Conservation (phyloP, 192 early-diverging fungal species). For the Backusella tarrabulga region DNA sequence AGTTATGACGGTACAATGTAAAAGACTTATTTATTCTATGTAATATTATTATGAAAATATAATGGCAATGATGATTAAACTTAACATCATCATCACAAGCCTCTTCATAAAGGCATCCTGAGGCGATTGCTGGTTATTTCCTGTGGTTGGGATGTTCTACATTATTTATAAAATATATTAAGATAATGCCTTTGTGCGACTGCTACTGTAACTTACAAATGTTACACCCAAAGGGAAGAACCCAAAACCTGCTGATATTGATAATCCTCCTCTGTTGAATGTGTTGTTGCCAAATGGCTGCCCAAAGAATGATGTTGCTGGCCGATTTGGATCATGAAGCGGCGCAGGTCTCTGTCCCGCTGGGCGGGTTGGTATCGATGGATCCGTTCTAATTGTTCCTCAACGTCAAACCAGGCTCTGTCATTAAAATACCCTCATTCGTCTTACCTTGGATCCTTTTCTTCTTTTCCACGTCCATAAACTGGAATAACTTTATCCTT, state of each 20-base stretch:
- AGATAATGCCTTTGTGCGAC: background rate
- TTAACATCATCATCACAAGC: conserved; percentile 79
- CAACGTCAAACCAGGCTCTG: background rate
- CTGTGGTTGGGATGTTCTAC: conserved; percentile 22
- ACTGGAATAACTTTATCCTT: conserved; percentile 83
- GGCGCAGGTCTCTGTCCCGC: conserved; percentile 75
- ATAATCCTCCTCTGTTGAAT: conserved; percentile 47
- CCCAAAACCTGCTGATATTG: conserved; percentile 67
- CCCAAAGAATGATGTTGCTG: conserved; percentile 42
- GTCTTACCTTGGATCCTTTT: conserved; percentile 67
- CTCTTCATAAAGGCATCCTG: conserved; percentile 82
- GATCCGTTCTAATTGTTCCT: conserved; percentile 19
- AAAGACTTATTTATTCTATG: conserved; percentile 21
- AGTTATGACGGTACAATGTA: conserved; percentile 18
- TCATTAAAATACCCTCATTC: background rate
- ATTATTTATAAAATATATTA: background rate
- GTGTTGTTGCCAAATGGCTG: conserved; percentile 17
- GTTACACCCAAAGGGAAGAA: conserved; percentile 73
- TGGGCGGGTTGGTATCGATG: conserved; percentile 67
- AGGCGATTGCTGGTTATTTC: conserved; percentile 39
- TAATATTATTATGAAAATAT: conserved; percentile 58
- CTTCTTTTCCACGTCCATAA: conserved; percentile 77
- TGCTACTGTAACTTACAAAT: conserved; percentile 41
- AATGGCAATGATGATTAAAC: conserved; percentile 75
- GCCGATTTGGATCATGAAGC: conserved; percentile 52